Percentiles rank a stretch among this genome's conserved stretches.
Conservation (phyloP, 2,329 filamentous ascomycete species). For the Aspergillus caelatus region DNA sequence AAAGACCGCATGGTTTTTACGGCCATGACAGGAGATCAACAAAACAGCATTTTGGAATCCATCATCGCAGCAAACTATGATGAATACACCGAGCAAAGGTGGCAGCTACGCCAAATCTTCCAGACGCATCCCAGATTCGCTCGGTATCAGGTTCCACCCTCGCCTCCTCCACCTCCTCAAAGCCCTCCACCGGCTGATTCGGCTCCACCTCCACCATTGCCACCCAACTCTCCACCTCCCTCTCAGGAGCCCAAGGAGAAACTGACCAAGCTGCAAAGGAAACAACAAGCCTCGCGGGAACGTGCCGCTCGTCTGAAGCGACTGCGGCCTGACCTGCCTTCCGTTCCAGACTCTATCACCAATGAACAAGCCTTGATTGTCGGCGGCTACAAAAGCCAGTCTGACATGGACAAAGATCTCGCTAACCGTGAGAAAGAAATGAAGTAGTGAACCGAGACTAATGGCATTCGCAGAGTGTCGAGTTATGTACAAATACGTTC, state of each 20-base stretch:
- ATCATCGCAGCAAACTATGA: slow-evolving; percentile 80
- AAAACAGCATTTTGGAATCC: slow-evolving; percentile 66
- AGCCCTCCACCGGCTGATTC: slow-evolving; percentile 21
- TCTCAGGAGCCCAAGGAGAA: slow-evolving; percentile 23
- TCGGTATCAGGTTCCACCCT: slow-evolving; percentile 27
- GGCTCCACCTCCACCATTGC: slow-evolving; percentile 28
- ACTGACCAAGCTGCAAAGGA: slow-evolving; percentile 30
- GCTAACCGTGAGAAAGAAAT: slow-evolving; percentile 26
- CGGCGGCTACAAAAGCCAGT: slow-evolving; percentile 34
- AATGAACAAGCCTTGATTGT: slow-evolving; percentile 33
- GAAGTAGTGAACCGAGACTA: slow-evolving; percentile 8
- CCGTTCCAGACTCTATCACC: slow-evolving; percentile 30
- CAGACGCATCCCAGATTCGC: slow-evolving; percentile 42
- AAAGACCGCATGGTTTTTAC: slow-evolving; percentile 56
- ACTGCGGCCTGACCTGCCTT: slow-evolving; percentile 34
- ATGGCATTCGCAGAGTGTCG: not conserved
- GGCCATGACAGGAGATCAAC: slow-evolving; percentile 22
- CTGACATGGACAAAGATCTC: slow-evolving; percentile 38
- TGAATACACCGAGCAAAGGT: slow-evolving; percentile 70
- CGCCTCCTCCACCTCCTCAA: slow-evolving; percentile 30
- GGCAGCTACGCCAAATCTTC: slow-evolving; percentile 61
- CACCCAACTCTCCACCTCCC: slow-evolving; percentile 22
- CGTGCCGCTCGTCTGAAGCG: slow-evolving; percentile 33
- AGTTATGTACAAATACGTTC: not conserved
- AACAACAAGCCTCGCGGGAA: slow-evolving; percentile 29